Base-by-base conservation (phyloP, 1,284 basidiomycete species). In the Ganoderma meredithae region DNA sequence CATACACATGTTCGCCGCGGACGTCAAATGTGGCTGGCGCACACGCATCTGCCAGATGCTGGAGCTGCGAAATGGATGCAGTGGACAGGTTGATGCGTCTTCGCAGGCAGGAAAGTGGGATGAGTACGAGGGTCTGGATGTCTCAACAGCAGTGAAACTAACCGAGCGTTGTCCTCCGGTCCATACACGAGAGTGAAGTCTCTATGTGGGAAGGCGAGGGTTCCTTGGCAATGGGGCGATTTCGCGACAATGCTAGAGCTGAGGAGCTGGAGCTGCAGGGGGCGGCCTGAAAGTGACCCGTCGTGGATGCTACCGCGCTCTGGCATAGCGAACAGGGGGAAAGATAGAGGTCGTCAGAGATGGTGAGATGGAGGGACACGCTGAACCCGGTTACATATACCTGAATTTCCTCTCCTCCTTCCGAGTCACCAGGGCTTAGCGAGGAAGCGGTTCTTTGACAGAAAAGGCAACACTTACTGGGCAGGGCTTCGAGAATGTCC, bases 11-110 rank as follows among this genome's bases (percentile, higher is more conserved):
- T 44, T 73, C 17, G 1, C 69, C 55, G 36, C 69, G 47, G 2
- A 69, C 33, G 1, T 75, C 75, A 49, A 77, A 76, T 6, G 73
- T 73, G 4, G 73, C 76, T 12, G 69, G 66, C 27, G 74, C 71
- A 66, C 75, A 76, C 4, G 65, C 47, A 5, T 69, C 64, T 2
- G 70, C 65, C 7, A 77, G 71, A 7, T 62, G 53, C 31, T 72
- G 64, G 1, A 76, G 41, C 25, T 74, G 25, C 1, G 15, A 8
- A 17, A 5, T 15, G 5, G 52, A 33, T 1, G 70, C 68, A n/a
- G 58, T 52, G 8, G 58, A 40, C 19, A 71, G 40, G 58, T 71
- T n/a, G 31, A 69, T 25, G 15, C 65, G 62, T n/a, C n/a, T n/a
- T n/a, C n/a, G n/a, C n/a, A n/a, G n/a, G n/a, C n/a, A n/a, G n/a